phyloP scores from a whole-genome alignment of 805 yeast genomes.

The Candida maesae region DNA sequence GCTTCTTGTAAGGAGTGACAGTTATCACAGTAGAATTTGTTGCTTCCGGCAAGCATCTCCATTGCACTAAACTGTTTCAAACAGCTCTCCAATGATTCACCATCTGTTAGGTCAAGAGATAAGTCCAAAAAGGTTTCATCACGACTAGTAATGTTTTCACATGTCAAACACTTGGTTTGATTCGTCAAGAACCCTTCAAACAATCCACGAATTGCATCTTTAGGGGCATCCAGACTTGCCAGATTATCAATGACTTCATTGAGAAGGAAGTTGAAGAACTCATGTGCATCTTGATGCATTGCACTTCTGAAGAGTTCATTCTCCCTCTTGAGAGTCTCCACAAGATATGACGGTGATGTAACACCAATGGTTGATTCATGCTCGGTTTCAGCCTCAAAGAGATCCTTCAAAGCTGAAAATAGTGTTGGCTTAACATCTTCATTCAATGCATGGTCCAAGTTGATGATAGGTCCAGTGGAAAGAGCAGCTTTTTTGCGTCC shows the following conservation, averaged over 20 bases:
- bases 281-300: conserved; percentile 99
- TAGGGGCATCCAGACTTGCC: too few species aligned
- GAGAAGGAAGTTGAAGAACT: conserved; percentile 81
- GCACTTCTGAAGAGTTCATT: conserved; percentile 82
- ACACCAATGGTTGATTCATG: conserved; percentile 69
- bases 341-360: conserved; percentile 73
- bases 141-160: conserved; percentile 77
- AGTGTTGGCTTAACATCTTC: conserved; percentile 49
- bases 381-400: conserved; percentile 81
- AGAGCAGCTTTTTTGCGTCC: conserved; percentile 75
- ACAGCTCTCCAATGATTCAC: conserved; percentile 72
- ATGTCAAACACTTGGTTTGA: conserved; percentile 84
- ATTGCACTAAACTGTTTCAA: conserved; percentile 77
- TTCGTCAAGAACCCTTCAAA: conserved; percentile 85
- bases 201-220: conserved; percentile 61
- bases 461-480: conserved; percentile 76
- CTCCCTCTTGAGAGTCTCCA: conserved; percentile 72
- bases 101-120: conserved; percentile 75
- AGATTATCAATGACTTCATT: conserved; percentile 68
- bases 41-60: conserved; percentile 80
- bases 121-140: conserved; percentile 87
- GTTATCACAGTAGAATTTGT: conserved; percentile 89
- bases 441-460: conserved; percentile 66
- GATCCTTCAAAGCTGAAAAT: conserved; percentile 72
- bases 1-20: conserved; percentile 94